A percentile compares a stretch with the other conserved stretches of the same genome.
phyloP scores from a whole-genome alignment of 2,329 filamentous ascomycete genomes.

The Hymenoscyphus scutula region DNA sequence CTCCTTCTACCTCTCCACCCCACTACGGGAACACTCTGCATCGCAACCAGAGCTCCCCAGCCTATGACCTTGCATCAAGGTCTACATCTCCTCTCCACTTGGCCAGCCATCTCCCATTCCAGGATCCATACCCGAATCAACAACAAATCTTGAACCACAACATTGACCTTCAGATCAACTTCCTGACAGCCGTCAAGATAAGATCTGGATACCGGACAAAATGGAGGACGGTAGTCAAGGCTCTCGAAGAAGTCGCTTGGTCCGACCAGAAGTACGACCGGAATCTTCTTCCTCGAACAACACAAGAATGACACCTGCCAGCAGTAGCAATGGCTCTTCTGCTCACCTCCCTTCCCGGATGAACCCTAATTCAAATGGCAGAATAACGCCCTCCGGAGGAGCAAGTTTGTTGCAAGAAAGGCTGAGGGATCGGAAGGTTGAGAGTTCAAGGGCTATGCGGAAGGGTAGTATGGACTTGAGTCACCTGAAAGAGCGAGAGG shows the following conservation, averaged over 20 bases:
- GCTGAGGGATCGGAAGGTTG: constrained; percentile 36
- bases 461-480: constrained; percentile 28
- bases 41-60: not conserved
- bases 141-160: not conserved
- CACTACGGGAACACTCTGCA: not conserved
- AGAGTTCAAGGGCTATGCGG: constrained; percentile 27
- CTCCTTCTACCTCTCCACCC: not conserved
- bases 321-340: constrained; percentile 23
- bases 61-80: not conserved
- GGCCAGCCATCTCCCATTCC: not conserved
- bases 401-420: constrained; percentile 36
- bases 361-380: constrained; percentile 8
- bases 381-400: constrained; percentile 19
- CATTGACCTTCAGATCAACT: not conserved
- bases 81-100: not conserved
- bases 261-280: constrained; percentile 26
- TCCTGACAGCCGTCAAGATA: not conserved
- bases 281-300: constrained; percentile 26
- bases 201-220: not conserved
- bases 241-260: constrained; percentile 15
- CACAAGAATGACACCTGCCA: constrained; percentile 30
- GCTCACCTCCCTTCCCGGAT: constrained; percentile 16
- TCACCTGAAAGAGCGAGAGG: constrained; percentile 19
- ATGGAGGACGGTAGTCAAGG: constrained; percentile 26
- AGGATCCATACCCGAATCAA: not conserved